Evolutionary conservation across 2,329 filamentous ascomycete species (phyloP).

Genomic region (Penicillium sp.): DNA sequence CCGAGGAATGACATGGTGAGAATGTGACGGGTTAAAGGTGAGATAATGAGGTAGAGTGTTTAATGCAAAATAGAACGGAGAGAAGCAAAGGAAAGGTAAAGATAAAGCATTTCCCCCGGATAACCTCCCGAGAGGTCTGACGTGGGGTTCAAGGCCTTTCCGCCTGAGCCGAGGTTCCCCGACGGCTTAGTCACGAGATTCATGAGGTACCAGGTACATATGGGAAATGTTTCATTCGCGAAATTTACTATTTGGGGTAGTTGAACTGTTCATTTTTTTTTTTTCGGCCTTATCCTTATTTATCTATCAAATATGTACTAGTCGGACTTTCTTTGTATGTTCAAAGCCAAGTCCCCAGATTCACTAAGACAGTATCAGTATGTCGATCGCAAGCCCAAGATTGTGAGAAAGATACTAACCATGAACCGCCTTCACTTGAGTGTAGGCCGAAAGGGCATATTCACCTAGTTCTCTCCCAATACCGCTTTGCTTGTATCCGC

Average conservation of each 20-base stretch:
- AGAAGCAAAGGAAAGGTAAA: constrained; percentile 1
- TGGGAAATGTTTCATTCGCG: no score
- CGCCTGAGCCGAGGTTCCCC: constrained; percentile 27
- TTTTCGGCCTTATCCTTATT: no score
- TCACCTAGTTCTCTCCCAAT: constrained; percentile 54
- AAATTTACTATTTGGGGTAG: no score
- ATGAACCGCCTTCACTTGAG: constrained; percentile 23
- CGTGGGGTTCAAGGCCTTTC: constrained; percentile 26
- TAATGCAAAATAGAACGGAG: background rate
- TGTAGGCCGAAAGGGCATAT: constrained; percentile 50
- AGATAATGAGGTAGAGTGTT: background rate
- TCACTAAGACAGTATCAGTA: background rate
- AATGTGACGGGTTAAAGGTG: background rate
- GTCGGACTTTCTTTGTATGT: background rate
- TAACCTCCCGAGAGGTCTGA: constrained; percentile 2
- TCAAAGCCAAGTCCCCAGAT: constrained; percentile 1
- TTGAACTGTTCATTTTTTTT: background rate
- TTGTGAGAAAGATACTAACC: constrained; percentile 2
- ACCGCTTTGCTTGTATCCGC: constrained; percentile 52
- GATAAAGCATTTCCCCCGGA: constrained; percentile 9
- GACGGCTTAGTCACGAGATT: constrained; percentile 1
- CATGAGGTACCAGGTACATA: background rate
- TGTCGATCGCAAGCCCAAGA: background rate
- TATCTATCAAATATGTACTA: background rate
- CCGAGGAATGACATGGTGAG: constrained; percentile 85